Percentiles rank a stretch among this genome's conserved stretches.
Conservation (phyloP, 495 filamentous ascomycete species). For the Neurospora sp. region DNA sequence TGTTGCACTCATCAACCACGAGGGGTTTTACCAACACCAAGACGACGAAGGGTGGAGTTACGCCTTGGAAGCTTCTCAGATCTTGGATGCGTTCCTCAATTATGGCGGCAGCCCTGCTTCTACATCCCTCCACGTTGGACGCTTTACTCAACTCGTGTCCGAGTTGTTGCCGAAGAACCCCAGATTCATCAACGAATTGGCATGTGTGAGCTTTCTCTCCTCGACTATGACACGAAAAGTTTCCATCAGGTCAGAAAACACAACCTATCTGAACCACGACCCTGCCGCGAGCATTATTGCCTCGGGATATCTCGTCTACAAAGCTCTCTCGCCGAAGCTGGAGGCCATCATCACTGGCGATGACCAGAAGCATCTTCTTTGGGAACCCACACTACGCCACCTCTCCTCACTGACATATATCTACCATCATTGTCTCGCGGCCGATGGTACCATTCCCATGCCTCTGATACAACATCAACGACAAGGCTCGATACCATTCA, state of each 20-base stretch:
- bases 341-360: constrained; percentile 34
- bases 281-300: constrained; percentile 17
- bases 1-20: constrained; percentile 19
- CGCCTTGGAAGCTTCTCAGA: constrained; percentile 13
- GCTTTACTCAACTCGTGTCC: constrained; percentile 24
- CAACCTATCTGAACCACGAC: constrained; percentile 9
- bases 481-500: constrained; percentile 18
- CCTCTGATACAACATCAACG: constrained; percentile 25
- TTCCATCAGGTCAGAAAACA: constrained; percentile 7
- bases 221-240: constrained; percentile 19
- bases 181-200: constrained; percentile 33
- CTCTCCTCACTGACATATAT: constrained; percentile 28
- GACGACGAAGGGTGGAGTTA: constrained; percentile 22
- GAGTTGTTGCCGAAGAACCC: constrained; percentile 28
- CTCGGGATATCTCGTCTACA: constrained; percentile 31
- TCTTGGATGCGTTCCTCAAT: constrained; percentile 24
- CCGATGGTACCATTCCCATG: constrained; percentile 21
- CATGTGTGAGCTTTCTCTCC: constrained; percentile 23
- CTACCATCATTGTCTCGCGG: constrained; percentile 31
- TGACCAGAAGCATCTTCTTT: constrained; percentile 34
- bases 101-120: constrained; percentile 9
- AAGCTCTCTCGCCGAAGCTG: constrained; percentile 28
- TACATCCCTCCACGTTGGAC: constrained; percentile 6
- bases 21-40: constrained; percentile 16
- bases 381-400: constrained; percentile 32